A percentile compares a stretch with the other conserved stretches of the same genome.
These are phyloP conservation scores for Globisporangium rhizosaccharum DNA, from an alignment of 352 stramenopile genomes.

Conservation along the genomic window DNA sequence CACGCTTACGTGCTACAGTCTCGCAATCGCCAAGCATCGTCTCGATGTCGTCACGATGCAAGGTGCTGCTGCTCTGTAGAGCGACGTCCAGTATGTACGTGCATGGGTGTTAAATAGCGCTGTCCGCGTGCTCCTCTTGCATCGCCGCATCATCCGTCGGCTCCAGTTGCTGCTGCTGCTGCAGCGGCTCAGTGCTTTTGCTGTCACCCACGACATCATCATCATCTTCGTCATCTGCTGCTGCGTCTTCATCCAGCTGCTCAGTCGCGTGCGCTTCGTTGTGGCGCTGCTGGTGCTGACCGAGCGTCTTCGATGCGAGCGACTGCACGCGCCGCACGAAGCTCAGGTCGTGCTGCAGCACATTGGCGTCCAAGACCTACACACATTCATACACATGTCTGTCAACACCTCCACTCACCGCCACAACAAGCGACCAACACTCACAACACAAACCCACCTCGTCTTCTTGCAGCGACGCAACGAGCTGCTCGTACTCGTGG, in stretches of 20 bases:
- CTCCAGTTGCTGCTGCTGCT: too few relatives aligned
- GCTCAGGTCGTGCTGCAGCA: slow-evolving; percentile 43
- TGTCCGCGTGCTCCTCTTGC: too few relatives aligned
- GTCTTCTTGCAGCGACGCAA: slow-evolving; percentile 40
- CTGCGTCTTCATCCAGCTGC: slow-evolving; percentile 14
- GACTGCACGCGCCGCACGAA: slow-evolving; percentile 56
- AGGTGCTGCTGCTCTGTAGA: neutral
- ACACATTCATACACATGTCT: too few relatives aligned
- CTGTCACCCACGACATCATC: neutral
- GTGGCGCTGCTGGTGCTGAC: slow-evolving; percentile 20
- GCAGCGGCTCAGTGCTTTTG: neutral
- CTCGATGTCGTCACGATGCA: neutral
- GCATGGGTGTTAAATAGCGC: too few relatives aligned
- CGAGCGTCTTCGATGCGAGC: slow-evolving; percentile 39
- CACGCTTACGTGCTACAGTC: neutral
- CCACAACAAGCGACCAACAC: neutral
- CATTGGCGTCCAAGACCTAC: slow-evolving; percentile 43
- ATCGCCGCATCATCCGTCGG: too few relatives aligned
- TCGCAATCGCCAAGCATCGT: neutral
- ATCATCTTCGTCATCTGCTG: neutral
- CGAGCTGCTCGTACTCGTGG: slow-evolving; percentile 42
- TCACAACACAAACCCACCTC: slow-evolving; percentile 17
- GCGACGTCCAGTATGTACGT: too few relatives aligned
- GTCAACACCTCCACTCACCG: too few relatives aligned
- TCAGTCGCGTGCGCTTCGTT: neutral